Percentiles rank a stretch among this genome's conserved stretches.
phyloP scores from a whole-genome alignment of 257 asterid genomes.

The Solanum boliviense region DNA sequence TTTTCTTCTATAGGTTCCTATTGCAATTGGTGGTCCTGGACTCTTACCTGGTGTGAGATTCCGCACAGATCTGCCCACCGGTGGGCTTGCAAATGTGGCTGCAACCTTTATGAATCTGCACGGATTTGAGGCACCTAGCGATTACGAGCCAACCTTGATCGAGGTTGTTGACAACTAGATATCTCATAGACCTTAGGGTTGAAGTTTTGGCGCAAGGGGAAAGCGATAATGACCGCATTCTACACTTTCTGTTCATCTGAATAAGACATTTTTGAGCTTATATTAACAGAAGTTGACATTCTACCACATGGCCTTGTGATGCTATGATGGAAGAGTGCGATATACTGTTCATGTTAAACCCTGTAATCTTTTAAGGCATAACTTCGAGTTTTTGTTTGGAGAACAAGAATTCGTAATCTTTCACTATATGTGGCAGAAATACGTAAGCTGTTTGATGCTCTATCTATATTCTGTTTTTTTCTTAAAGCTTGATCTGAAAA shows the following conservation, averaged over 20 bases:
- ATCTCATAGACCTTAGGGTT: not conserved
- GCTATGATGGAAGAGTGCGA: not conserved
- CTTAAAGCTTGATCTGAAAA: not conserved
- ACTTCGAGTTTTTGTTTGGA: not conserved
- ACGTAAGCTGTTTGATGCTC: not conserved
- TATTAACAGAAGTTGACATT: not conserved
- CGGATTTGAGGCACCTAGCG: conserved; percentile 74
- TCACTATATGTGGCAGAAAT: not conserved
- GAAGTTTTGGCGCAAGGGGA: not conserved
- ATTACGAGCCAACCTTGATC: conserved; percentile 83
- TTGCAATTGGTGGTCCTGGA: conserved; percentile 97
- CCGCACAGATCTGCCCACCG: conserved; percentile 69
- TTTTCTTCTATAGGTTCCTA: conserved; percentile 49
- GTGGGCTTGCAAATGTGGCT: conserved; percentile 92
- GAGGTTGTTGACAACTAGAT: conserved; percentile 65
- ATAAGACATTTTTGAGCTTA: not conserved
- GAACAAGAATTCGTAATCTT: not conserved
- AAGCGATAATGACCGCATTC: not conserved
- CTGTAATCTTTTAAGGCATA: not conserved
- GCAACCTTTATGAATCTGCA: conserved; percentile 90
- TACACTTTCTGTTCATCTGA: not conserved
- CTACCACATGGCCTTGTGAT: not conserved
- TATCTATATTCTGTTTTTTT: not conserved
- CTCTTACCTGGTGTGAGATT: conserved; percentile 60
- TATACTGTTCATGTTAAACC: not conserved